These are phyloP conservation scores for Parastagonospora nodorum DNA, from an alignment of 2,329 filamentous ascomycete species.

Conservation along the genomic window DNA sequence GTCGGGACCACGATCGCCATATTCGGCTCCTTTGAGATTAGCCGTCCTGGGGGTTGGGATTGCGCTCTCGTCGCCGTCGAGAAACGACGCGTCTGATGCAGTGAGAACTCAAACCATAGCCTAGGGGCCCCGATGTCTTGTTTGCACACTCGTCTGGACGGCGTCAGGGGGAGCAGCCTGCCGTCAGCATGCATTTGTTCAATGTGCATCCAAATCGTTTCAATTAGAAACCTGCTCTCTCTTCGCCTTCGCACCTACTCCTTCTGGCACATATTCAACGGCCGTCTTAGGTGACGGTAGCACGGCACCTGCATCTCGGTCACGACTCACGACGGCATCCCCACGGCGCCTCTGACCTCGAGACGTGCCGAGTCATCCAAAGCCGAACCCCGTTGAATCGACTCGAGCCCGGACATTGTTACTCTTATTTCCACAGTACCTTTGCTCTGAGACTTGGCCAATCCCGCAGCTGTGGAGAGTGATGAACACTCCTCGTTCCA, in stretches of 20 bases:
- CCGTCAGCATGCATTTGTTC: slow-evolving; percentile 1
- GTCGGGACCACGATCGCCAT: slow-evolving; percentile 9
- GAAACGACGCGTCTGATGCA: slow-evolving; percentile 18
- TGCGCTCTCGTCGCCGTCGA: slow-evolving; percentile 2
- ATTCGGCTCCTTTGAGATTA: slow-evolving; percentile 4
- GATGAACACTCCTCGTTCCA: slow-evolving; percentile 10
- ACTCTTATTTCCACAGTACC: slow-evolving; percentile 13
- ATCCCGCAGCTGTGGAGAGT: slow-evolving; percentile 23
- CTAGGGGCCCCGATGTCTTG: background rate
- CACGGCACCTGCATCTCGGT: slow-evolving; percentile 7
- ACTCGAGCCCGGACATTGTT: slow-evolving; percentile 12
- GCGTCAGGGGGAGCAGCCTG: background rate
- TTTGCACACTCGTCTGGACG: background rate
- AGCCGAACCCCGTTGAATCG: slow-evolving; percentile 19
- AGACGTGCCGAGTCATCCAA: slow-evolving; percentile 14
- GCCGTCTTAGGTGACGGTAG: slow-evolving; percentile 12
- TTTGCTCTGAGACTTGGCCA: slow-evolving; percentile 35
- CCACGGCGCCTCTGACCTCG: slow-evolving; percentile 1
- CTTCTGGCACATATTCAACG: background rate
- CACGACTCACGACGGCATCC: background rate
- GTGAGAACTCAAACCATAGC: slow-evolving; percentile 30
- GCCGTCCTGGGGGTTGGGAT: slow-evolving; percentile 1
- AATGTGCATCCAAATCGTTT: slow-evolving; percentile 4
- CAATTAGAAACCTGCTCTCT: slow-evolving; percentile 9
- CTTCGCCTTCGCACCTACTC: too few relatives aligned